Conservation (phyloP, 75 land plant genomes). For the Cunninghamia lanceolata region DNA sequence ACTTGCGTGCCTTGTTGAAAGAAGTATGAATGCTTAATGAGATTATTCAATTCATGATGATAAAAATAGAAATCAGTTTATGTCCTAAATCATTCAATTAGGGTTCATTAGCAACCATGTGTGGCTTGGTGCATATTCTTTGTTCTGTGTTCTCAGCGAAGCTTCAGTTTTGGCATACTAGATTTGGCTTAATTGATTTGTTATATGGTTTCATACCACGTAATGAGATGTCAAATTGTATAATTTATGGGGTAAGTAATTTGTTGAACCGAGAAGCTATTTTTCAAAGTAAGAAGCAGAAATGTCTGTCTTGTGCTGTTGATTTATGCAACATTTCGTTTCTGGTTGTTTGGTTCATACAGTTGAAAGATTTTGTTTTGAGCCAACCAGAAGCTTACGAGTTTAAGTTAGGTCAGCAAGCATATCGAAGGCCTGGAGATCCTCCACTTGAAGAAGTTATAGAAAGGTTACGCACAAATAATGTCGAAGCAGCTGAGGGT, state of each 20-base stretch:
- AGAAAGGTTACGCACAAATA: constrained; percentile 45
- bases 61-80: neutral
- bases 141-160: neutral
- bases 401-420: constrained; percentile 82
- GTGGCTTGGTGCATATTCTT: neutral
- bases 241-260: neutral
- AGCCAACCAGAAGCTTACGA: constrained; percentile 91
- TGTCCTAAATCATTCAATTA: neutral
- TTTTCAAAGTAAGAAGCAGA: neutral
- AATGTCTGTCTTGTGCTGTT: neutral
- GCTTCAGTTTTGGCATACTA: no score
- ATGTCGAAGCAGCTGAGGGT: constrained; percentile 9
- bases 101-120: neutral
- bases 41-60: neutral
- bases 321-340: neutral
- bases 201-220: neutral
- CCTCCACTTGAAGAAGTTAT: constrained; percentile 94
- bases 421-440: constrained; percentile 85
- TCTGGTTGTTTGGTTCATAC: neutral
- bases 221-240: neutral
- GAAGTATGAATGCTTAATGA: neutral
- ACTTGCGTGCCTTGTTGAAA: neutral
- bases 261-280: neutral
- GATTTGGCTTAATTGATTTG: neutral
- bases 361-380: constrained; percentile 89